These are phyloP conservation scores for Hortiboletus rubellus DNA, from an alignment of 1,284 basidiomycete genomes.

Conservation along the genomic window DNA sequence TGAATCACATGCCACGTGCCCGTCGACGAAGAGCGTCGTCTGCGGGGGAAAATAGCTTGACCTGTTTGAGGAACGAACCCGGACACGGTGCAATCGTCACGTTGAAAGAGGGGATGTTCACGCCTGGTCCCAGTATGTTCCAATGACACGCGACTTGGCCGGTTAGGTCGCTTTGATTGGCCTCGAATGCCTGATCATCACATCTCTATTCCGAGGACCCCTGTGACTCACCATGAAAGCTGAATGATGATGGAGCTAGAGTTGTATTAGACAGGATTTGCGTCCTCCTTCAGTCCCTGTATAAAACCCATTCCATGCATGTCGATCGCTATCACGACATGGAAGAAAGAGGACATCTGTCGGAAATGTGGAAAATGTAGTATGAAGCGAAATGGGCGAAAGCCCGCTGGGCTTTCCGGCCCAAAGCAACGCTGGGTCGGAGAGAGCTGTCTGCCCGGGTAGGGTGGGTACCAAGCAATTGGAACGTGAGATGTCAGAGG, in stretches of 20 bases:
- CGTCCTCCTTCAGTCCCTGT: not conserved
- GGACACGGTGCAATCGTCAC: conserved; percentile 1
- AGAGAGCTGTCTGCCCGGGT: too few species aligned
- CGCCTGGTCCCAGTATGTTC: not conserved
- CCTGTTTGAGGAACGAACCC: not conserved
- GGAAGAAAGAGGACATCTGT: too few species aligned
- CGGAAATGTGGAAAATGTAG: too few species aligned
- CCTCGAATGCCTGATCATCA: not conserved
- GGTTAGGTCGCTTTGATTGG: not conserved
- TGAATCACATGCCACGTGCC: conserved; percentile 13
- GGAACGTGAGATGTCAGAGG: too few species aligned
- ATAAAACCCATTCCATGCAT: not conserved
- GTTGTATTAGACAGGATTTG: conserved; percentile 10
- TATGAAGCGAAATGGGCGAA: too few species aligned
- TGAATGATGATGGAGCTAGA: conserved; percentile 2
- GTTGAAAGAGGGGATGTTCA: not conserved
- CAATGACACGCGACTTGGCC: not conserved
- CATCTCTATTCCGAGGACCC: not conserved
- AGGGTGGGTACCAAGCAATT: too few species aligned
- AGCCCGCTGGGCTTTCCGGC: too few species aligned
- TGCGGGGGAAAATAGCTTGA: conserved; percentile 28
- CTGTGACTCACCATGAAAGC: not conserved
- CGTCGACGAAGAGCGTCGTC: conserved; percentile 35
- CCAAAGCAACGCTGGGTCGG: too few species aligned
- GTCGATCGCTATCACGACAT: too few species aligned